Percentiles rank a stretch among this genome's conserved stretches.
Evolutionary conservation across 305 asterid genomes (phyloP).

Genomic region (Fraxinus baroniana): DNA sequence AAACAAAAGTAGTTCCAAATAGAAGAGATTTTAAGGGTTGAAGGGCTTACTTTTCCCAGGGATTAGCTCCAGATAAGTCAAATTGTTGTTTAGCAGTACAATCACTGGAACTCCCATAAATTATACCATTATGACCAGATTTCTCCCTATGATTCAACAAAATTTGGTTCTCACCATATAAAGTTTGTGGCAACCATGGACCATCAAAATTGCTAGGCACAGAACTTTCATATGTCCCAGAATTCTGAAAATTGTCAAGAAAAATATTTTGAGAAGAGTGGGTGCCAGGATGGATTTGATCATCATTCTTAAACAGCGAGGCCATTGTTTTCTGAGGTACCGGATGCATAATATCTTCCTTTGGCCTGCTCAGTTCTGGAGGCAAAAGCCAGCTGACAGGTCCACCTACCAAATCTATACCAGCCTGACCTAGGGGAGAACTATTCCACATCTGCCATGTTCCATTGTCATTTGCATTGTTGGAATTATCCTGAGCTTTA

Average conservation of each 20-base stretch:
- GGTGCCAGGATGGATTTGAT: conserved; percentile 45
- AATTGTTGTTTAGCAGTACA: conserved; percentile 55
- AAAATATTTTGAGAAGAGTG: conserved; percentile 52
- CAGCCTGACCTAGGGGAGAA: conserved; percentile 76
- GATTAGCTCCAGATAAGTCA: conserved; percentile 57
- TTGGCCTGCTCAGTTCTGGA: conserved; percentile 56
- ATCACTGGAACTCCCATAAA: conserved; percentile 47
- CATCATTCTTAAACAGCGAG: conserved; percentile 83
- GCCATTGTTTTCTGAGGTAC: conserved; percentile 87
- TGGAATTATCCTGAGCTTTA: conserved; percentile 51
- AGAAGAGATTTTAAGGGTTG: conserved; percentile 10
- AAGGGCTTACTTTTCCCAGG: conserved; percentile 73
- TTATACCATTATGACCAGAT: conserved; percentile 47
- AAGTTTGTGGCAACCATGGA: conserved; percentile 58
- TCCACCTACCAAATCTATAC: conserved; percentile 70
- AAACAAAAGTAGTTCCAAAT: conserved; percentile 6
- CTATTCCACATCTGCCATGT: conserved; percentile 98
- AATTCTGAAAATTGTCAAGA: conserved; percentile 58
- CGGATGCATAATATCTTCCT: conserved; percentile 53
- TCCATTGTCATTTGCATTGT: conserved; percentile 49
- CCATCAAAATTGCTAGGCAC: conserved; percentile 54
- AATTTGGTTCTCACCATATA: not conserved
- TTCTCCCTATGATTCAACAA: conserved; percentile 51
- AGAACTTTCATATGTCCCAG: conserved; percentile 48
- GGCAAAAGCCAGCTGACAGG: conserved; percentile 67